Evolutionary conservation across 1,284 basidiomycete genomes (phyloP).

Genomic region (Puccinia horiana): DNA sequence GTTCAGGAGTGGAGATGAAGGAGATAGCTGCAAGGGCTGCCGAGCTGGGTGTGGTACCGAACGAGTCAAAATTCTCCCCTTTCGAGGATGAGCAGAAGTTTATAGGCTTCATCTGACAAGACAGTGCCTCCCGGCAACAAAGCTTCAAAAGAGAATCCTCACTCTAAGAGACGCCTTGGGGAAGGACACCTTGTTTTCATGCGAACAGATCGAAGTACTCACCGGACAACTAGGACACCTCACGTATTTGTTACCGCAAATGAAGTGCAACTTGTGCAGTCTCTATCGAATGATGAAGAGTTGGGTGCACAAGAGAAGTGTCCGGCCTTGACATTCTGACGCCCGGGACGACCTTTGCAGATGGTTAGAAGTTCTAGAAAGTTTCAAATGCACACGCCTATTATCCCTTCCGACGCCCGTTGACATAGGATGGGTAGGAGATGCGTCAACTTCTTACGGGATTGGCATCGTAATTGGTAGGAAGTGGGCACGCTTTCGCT

Average conservation of each 20-base stretch:
- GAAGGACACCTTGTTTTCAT: background rate
- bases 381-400: background rate
- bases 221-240: background rate
- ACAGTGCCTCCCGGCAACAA: constrained; percentile 10
- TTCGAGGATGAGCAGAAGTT: constrained; percentile 17
- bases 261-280: background rate
- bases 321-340: background rate
- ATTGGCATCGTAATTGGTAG: background rate
- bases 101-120: constrained; percentile 20
- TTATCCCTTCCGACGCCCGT: background rate
- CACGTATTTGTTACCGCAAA: too few relatives aligned
- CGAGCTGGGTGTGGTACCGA: background rate
- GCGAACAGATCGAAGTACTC: background rate
- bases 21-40: background rate
- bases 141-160: background rate
- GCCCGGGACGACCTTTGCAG: background rate
- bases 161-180: too few relatives aligned
- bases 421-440: constrained; percentile 9
- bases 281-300: background rate
- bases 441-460: constrained; percentile 4
- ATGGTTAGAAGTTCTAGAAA: background rate
- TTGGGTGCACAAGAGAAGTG: background rate
- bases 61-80: background rate
- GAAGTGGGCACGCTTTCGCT: background rate
- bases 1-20: background rate